Percentiles rank a stretch among this genome's conserved stretches.
Conservation (phyloP, 2,329 filamentous ascomycete species). For the Alternaria ethzedia region DNA sequence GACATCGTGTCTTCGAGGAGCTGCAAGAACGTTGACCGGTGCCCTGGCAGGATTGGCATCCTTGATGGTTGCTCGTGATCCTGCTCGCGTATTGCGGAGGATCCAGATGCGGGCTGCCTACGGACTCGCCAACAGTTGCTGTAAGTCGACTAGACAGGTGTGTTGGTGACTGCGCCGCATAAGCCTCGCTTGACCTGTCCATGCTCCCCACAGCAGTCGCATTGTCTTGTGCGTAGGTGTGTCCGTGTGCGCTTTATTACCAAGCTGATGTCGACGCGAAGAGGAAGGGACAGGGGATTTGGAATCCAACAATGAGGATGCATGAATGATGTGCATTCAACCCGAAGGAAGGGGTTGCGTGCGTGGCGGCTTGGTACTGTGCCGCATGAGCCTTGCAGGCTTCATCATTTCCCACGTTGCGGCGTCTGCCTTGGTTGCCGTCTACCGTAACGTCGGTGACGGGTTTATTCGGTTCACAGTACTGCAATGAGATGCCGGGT, state of each 20-base stretch:
- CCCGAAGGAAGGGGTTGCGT: neutral
- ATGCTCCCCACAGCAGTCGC: neutral
- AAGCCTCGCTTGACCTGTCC: neutral
- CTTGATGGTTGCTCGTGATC: neutral
- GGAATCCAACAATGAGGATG: neutral
- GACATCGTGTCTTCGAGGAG: neutral
- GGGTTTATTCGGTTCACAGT: neutral
- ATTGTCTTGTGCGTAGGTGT: neutral
- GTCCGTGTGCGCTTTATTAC: neutral
- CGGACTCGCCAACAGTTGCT: neutral
- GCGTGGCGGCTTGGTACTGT: neutral
- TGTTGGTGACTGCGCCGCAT: neutral
- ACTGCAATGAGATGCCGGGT: neutral
- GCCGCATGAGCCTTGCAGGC: neutral
- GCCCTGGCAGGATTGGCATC: neutral
- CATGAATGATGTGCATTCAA: neutral
- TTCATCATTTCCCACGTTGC: neutral
- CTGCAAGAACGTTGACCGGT: neutral
- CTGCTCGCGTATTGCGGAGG: neutral
- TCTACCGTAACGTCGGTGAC: neutral
- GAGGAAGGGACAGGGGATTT: neutral
- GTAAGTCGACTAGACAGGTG: neutral
- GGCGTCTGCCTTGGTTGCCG: neutral
- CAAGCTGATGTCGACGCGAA: neutral
- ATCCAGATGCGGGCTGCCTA: neutral